Conservation (phyloP, 2,329 filamentous ascomycete species). For the Hypoxylon sp. region DNA sequence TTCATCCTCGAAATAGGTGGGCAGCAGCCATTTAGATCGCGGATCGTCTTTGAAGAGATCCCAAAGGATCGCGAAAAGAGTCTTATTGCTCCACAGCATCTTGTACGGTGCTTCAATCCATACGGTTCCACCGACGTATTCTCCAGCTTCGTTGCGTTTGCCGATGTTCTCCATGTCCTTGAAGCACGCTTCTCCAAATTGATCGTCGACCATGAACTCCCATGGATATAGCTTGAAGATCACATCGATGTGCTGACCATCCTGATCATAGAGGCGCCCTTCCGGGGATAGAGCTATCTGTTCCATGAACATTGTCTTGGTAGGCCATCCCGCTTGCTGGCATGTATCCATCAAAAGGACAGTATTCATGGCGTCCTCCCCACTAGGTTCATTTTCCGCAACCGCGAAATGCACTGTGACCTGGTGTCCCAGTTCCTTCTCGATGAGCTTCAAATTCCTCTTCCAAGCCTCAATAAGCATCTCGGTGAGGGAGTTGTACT, state of each 20-base stretch:
- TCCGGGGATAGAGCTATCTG: slow-evolving; percentile 12
- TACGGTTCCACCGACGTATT: slow-evolving; percentile 24
- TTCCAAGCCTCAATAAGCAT: slow-evolving; percentile 22
- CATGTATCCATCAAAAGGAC: slow-evolving; percentile 23
- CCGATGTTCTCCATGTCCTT: slow-evolving; percentile 21
- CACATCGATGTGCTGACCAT: slow-evolving; percentile 16
- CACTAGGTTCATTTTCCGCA: neutral
- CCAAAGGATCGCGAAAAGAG: slow-evolving; percentile 22
- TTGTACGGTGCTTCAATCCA: slow-evolving; percentile 30
- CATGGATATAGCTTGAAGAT: slow-evolving; percentile 31
- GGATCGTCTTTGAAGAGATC: slow-evolving; percentile 25
- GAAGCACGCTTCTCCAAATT: slow-evolving; percentile 23
- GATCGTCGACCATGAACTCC: slow-evolving; percentile 22
- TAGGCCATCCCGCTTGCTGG: slow-evolving; percentile 18
- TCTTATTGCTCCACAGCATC: slow-evolving; percentile 31
- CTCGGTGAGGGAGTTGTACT: slow-evolving; percentile 21
- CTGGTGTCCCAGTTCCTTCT: slow-evolving; percentile 9
- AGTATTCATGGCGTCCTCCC: slow-evolving; percentile 24
- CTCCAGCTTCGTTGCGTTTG: slow-evolving; percentile 10
- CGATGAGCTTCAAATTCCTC: slow-evolving; percentile 14
- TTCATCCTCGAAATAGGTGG: slow-evolving; percentile 25
- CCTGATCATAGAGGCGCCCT: slow-evolving; percentile 23
- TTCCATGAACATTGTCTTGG: slow-evolving; percentile 21
- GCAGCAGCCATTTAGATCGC: slow-evolving; percentile 18
- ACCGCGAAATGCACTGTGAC: slow-evolving; percentile 17